phyloP scores from a whole-genome alignment of 495 filamentous ascomycete genomes.

The Neurospora sp. region DNA sequence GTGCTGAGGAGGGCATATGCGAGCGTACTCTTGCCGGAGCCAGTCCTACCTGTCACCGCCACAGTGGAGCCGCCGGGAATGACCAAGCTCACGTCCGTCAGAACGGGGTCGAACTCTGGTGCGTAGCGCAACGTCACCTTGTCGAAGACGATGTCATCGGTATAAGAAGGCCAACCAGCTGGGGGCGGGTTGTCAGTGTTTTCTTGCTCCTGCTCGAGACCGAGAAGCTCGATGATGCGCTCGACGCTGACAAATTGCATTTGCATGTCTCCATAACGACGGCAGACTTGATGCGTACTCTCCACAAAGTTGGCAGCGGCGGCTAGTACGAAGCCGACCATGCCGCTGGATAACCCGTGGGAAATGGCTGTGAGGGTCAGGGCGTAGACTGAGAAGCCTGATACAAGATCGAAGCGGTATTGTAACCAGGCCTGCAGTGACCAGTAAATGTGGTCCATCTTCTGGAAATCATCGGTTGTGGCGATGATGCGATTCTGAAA shows the following conservation, averaged over 20 bases:
- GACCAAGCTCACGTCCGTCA: slow-evolving; percentile 51
- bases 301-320: slow-evolving; percentile 52
- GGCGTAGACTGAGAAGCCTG: slow-evolving; percentile 57
- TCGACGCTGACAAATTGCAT: slow-evolving; percentile 89
- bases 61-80: slow-evolving; percentile 66
- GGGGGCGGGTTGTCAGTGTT: slow-evolving; percentile 54
- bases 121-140: slow-evolving; percentile 70
- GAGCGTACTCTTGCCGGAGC: slow-evolving; percentile 53
- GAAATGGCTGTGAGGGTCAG: slow-evolving; percentile 61
- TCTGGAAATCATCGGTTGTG: slow-evolving; percentile 74
- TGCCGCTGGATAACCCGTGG: slow-evolving; percentile 55
- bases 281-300: slow-evolving; percentile 62
- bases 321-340: slow-evolving; percentile 66
- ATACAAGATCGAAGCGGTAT: slow-evolving; percentile 64
- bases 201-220: slow-evolving; percentile 59
- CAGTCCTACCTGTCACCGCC: slow-evolving; percentile 53
- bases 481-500: slow-evolving; percentile 68
- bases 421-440: slow-evolving; percentile 71
- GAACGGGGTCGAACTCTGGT: slow-evolving; percentile 57
- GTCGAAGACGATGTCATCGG: slow-evolving; percentile 63
- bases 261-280: slow-evolving; percentile 67
- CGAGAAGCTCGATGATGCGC: slow-evolving; percentile 64
- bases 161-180: slow-evolving; percentile 60
- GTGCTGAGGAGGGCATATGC: slow-evolving; percentile 46
- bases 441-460: slow-evolving; percentile 93